Evolutionary conservation across 2,329 filamentous ascomycete genomes (phyloP), one percentile per base, ranked within the genome.

Genomic region (Arthrobotrys sinensis): DNA sequence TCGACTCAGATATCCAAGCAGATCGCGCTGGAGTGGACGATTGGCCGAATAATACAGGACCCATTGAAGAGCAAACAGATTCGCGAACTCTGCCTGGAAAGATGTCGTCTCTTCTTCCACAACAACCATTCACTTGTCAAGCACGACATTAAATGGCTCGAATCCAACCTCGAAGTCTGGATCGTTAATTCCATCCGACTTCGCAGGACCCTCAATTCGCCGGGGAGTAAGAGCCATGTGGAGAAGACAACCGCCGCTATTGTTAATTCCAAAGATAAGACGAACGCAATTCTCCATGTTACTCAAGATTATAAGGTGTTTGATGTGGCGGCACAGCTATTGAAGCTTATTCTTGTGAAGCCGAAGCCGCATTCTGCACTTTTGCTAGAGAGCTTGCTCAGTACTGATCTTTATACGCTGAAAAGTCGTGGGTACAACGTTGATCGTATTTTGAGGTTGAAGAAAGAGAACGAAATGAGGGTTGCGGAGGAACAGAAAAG

Each of bases 391-490:
- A 94, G 93, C 66, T 91, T 99, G 80, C 86, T 99, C 43, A 95
- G 79, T 38, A 82, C 80, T 46, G 93, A 95, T 81, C 87, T 99
- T 24, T 89, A 92, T 55, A 91, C 94, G 64, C 86, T 99, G 46
- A 91, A 93, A 81, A 90, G 91, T 77, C 93, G 96, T 80, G 96
- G 96, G 1, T 98, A 97, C 86, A 98, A 99, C 81, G 96, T 99
- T 45, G 93, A 97, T 82, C 91, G 96, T 62, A 98, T 99, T 79
- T 87, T 99, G 21, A 90, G 93, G 43, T 91, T 91, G 67, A 96
- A 96, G 85, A 79, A 79, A 32, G 93, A 92, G 19, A 92, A 93
- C 1, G 94, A 98, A 84, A 93, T 93, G 4, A 90, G 93, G 65
- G 90, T 98, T 80, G 94, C 93, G 0, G 94, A 97, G 82, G 92